Conservation (phyloP, 768 basidiomycete genomes). For the Coprinellus micaceus region DNA sequence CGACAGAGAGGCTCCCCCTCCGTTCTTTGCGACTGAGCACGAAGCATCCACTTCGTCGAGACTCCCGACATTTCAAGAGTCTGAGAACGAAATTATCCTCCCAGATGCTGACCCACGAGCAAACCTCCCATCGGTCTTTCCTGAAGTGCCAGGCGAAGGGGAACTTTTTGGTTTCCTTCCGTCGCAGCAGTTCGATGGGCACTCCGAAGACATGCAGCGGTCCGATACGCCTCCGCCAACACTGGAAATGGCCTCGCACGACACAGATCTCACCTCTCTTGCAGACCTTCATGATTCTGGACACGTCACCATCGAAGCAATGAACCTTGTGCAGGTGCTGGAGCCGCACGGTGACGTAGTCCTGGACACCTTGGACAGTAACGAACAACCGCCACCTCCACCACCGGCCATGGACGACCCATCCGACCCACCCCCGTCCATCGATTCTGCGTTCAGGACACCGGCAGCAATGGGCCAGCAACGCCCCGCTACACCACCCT, state of each 20-base stretch:
- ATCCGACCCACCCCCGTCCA: slow-evolving; percentile 83
- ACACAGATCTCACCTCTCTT: slow-evolving; percentile 66
- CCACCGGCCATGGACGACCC: slow-evolving; percentile 86
- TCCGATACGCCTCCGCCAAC: slow-evolving; percentile 71
- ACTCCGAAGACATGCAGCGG: slow-evolving; percentile 63
- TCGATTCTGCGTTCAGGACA: slow-evolving; percentile 72
- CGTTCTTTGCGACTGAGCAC: slow-evolving; percentile 54
- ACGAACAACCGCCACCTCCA: slow-evolving; percentile 54
- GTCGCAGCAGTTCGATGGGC: slow-evolving; percentile 78
- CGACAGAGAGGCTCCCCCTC: slow-evolving; percentile 77
- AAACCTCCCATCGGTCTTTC: slow-evolving; percentile 27
- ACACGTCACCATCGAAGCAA: slow-evolving; percentile 48
- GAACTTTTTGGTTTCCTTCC: slow-evolving; percentile 67
- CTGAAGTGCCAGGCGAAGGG: slow-evolving; percentile 69
- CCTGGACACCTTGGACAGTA: background rate
- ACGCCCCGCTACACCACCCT: slow-evolving; percentile 59
- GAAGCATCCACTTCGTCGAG: slow-evolving; percentile 57
- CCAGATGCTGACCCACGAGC: slow-evolving; percentile 41
- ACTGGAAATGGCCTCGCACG: slow-evolving; percentile 68
- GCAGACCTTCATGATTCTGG: slow-evolving; percentile 52
- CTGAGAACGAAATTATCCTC: slow-evolving; percentile 74
- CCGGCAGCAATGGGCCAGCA: slow-evolving; percentile 37
- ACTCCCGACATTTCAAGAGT: slow-evolving; percentile 75
- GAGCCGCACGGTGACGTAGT: slow-evolving; percentile 44
- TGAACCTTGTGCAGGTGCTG: slow-evolving; percentile 46